Percentiles rank a stretch among this genome's conserved stretches.
These are phyloP conservation scores for Fusarium ambrosium DNA, from an alignment of 2,329 filamentous ascomycete genomes.

Conservation along the genomic window DNA sequence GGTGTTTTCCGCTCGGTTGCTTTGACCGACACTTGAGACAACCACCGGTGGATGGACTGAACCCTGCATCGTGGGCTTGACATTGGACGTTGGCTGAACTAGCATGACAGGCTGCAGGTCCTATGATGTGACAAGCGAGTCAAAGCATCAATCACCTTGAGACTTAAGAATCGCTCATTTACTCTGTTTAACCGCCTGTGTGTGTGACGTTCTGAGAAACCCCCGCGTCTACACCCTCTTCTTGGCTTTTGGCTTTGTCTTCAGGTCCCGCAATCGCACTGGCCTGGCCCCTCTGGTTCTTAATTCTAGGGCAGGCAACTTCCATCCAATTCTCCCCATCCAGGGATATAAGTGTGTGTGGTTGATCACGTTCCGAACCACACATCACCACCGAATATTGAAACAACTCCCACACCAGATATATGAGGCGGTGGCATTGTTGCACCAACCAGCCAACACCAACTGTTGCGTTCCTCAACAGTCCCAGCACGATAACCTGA, in stretches of 20 bases:
- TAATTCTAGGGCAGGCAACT: background rate
- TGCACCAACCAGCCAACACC: slow-evolving; percentile 4
- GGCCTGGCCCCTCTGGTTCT: background rate
- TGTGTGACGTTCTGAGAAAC: background rate
- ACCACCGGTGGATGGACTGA: background rate
- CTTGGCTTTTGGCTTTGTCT: background rate
- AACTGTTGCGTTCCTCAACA: background rate
- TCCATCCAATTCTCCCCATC: background rate
- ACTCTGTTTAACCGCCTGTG: background rate
- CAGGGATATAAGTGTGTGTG: background rate
- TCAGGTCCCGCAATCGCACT: background rate
- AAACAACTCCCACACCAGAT: slow-evolving; percentile 11
- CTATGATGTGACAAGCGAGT: slow-evolving; percentile 15
- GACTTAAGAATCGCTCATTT: background rate
- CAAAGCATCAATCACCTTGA: background rate
- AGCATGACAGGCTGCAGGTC: slow-evolving; percentile 1
- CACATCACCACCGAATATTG: background rate
- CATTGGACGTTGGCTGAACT: slow-evolving; percentile 8
- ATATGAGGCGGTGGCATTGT: slow-evolving; percentile 1
- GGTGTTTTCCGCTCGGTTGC: background rate
- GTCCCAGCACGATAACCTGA: background rate
- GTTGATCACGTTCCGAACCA: background rate
- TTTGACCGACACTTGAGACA: slow-evolving; percentile 35
- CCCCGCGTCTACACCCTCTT: slow-evolving; percentile 2
- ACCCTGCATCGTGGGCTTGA: slow-evolving; percentile 10